Base-by-base conservation (phyloP, 441 rosid genomes). In the Croton setiger region DNA sequence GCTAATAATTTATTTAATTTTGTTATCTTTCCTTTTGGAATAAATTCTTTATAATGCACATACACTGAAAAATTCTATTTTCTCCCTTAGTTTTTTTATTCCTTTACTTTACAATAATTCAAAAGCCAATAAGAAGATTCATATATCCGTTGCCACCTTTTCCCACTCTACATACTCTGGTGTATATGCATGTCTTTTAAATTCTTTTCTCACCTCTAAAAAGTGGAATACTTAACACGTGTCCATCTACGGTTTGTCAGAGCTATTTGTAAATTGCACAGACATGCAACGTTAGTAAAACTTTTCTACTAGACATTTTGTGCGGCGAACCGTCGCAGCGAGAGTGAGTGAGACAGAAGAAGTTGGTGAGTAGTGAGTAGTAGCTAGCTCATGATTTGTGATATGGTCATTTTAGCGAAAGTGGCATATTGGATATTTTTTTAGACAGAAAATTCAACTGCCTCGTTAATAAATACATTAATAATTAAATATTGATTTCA, bases 1-100 rank as follows among this genome's bases (percentile, higher is more conserved):
- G 85, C 75, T 48, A 60, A 66, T 77, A 76, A 72, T 74, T 69
- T 52, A n/a, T n/a, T n/a, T n/a, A n/a, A n/a, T 70, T 41, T 17
- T 43, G 72, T 69, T 48, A 4, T 11, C n/a, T n/a, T 1, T 13
- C 5, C 20, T 51, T 56, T 71, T 43, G 73, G 95, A 84, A 91
- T 86, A 69, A 76, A 81, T 85, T 86, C 97, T 79, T 76, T 33
- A 62, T 80, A 79, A 77, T 79, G 86, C 87, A 84, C 79, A 70
- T 65, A 76, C 74, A 73, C 78, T 72, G 69, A 43, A 62, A 82
- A 78, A 84, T 83, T 83, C 85, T 49, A 27, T 27, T 67, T 79
- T 69, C 23, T 45, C 66, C 58, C 82, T 76, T 80, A 78, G 79
- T 70, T 59, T 74, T 41, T 77, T 51, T 75, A 75, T 75, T 78